Conservation (phyloP, 208 protist species). For the Trypanosoma caninum region DNA sequence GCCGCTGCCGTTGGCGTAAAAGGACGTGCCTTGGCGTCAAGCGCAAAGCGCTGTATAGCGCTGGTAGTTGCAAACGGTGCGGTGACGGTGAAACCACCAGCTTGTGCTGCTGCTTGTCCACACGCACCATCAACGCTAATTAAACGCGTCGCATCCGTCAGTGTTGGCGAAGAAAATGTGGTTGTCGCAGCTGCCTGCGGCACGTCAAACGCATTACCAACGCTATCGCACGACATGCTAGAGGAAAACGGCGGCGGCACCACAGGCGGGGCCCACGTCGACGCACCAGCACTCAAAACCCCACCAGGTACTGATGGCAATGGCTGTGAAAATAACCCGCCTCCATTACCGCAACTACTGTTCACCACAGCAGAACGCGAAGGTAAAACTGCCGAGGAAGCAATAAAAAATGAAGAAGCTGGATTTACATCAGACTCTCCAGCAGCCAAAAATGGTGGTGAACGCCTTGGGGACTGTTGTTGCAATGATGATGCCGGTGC, state of each 20-base stretch:
- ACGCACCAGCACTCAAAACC: background rate
- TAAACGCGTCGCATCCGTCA: constrained; percentile 20
- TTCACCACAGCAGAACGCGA: constrained; percentile 12
- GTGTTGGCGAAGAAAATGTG: no score
- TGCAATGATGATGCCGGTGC: constrained; percentile 14
- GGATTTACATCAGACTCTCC: background rate
- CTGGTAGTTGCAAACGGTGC: constrained; percentile 6
- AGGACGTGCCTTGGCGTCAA: constrained; percentile 57
- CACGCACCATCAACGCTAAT: background rate
- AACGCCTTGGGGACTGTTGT: constrained; percentile 17
- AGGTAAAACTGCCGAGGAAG: constrained; percentile 8
- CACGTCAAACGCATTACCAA: background rate
- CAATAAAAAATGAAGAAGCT: background rate
- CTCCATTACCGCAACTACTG: background rate
- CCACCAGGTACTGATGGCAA: background rate
- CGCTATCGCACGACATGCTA: background rate
- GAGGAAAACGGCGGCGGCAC: constrained; percentile 1
- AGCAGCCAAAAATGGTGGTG: background rate
- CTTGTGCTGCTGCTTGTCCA: background rate
- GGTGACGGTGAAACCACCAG: constrained; percentile 20
- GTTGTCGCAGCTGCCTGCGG: constrained; percentile 1
- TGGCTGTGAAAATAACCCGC: constrained; percentile 8
- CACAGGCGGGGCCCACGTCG: constrained; percentile 7
- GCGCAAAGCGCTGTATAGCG: constrained; percentile 10
- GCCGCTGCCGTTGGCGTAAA: constrained; percentile 40